Conservation (phyloP, 768 basidiomycete genomes). For the Podaxis carcinomalis region DNA sequence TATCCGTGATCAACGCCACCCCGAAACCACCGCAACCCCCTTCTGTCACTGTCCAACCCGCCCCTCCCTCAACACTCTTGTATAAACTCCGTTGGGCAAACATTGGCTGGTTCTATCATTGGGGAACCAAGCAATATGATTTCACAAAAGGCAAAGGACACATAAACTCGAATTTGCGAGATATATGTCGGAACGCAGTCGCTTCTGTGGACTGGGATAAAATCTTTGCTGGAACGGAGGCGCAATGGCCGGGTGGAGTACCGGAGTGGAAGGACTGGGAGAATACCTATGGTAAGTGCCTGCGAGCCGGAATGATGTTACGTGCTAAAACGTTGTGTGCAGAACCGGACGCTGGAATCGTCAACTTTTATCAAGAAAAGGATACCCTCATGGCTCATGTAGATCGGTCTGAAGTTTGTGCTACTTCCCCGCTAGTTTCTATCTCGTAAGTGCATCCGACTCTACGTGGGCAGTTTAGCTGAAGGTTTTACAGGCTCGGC, state of each 20-base stretch:
- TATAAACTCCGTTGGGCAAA: constrained; percentile 91
- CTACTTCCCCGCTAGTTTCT: constrained; percentile 88
- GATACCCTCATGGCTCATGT: constrained; percentile 97
- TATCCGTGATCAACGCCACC: constrained; percentile 44
- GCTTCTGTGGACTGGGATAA: constrained; percentile 61
- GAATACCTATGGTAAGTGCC: constrained; percentile 67
- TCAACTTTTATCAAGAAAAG: constrained; percentile 91
- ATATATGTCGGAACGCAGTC: constrained; percentile 63
- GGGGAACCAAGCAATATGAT: constrained; percentile 95
- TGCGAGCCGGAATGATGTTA: not conserved
- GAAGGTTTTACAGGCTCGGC: constrained; percentile 57
- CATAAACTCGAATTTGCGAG: constrained; percentile 52
- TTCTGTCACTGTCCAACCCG: constrained; percentile 52
- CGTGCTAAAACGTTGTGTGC: not conserved
- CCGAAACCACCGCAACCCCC: constrained; percentile 65
- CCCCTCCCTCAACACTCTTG: constrained; percentile 52
- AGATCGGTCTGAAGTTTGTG: constrained; percentile 94
- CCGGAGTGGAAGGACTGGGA: constrained; percentile 74
- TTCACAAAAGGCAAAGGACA: constrained; percentile 66
- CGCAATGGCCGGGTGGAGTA: constrained; percentile 48
- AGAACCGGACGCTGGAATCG: constrained; percentile 96
- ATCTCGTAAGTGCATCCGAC: constrained; percentile 64
- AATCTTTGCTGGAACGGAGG: constrained; percentile 44
- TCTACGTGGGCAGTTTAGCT: not conserved
- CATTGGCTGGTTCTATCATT: constrained; percentile 95